phyloP scores from a whole-genome alignment of 2,329 filamentous ascomycete genomes.

The Dactylella cylindrospora region DNA sequence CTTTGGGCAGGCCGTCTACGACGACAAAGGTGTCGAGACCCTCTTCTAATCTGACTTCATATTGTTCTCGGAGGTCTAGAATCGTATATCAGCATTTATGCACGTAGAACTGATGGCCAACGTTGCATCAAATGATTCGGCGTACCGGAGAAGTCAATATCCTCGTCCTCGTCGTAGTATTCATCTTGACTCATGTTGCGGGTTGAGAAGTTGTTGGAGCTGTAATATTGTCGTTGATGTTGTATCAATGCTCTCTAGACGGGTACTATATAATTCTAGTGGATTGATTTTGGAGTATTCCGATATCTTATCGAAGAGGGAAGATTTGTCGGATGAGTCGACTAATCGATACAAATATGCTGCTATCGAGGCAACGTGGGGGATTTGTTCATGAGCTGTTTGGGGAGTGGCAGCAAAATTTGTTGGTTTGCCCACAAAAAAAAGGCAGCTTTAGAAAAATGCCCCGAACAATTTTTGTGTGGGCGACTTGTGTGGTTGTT shows the following conservation, averaged over 20 bases:
- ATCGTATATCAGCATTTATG: constrained; percentile 49
- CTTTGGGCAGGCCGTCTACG: constrained; percentile 86
- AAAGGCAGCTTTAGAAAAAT: no score
- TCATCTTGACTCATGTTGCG: constrained; percentile 64
- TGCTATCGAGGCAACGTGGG: no score
- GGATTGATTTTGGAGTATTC: no score
- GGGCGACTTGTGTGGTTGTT: no score
- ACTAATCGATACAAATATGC: no score
- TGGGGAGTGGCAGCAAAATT: neutral
- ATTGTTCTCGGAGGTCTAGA: constrained; percentile 83
- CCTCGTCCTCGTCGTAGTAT: constrained; percentile 85
- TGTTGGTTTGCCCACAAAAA: neutral
- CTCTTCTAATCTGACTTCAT: constrained; percentile 92
- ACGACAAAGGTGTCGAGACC: constrained; percentile 96
- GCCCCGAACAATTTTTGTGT: constrained; percentile 1
- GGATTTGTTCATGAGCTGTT: no score
- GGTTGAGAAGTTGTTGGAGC: neutral
- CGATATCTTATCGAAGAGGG: no score
- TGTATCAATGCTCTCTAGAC: no score
- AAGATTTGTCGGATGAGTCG: no score
- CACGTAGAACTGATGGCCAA: neutral
- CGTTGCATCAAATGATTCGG: constrained; percentile 11
- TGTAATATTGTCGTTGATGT: neutral
- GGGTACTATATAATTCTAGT: no score
- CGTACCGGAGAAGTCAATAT: constrained; percentile 81